Evolutionary conservation across 371 early-diverging fungal species (phyloP), one percentile per base, ranked within the genome.

Genomic region (Haplosporangium sp.): DNA sequence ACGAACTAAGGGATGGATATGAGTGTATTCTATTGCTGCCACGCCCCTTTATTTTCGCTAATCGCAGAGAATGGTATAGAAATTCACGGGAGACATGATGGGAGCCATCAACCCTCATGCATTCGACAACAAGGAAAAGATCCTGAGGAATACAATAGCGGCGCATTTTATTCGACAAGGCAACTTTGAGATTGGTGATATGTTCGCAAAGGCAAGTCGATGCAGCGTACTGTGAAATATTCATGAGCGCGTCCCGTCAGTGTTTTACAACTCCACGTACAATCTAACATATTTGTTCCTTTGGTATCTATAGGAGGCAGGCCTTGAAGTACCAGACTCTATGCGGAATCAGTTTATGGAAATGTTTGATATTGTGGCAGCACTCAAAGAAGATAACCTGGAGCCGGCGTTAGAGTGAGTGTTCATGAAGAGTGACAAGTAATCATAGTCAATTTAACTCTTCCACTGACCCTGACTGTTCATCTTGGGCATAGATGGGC

Each of bases 101-200:
- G 82, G 81, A 1, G 83, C 89, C 36, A 83, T 84, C 75, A 86
- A 89, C 56, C 90, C 91, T 47, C 85, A 82, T 62, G 90, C 91
- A n/a, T 92, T 95, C 65, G 87, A 85, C 37, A 85, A 86, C 46
- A 92, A 92, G 72, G 85, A 87, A 9, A 68, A 82, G 6, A 66
- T 89, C 29, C 67, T 96, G 42, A 74, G 84, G 47, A 84, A 83
- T 29, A 84, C 93, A 10, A 74, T 96, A 20, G 89, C 89, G 6
- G 62, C 85, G 64, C 96, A 96, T 63, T 93, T 97, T 71, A 86
- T 96, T 41, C 86, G 96, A n/a, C 91, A 96, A 77, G 97, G 97
- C 18, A 86, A 92, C 47, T 96, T 95, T 74, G 90, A 87, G 18
- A 71, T 94, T 18, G 94, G 89, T 21, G 87, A 91, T 36, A 72